Evolutionary conservation across 331 rosid species (phyloP).

Genomic region (Pyrus hybrid): DNA sequence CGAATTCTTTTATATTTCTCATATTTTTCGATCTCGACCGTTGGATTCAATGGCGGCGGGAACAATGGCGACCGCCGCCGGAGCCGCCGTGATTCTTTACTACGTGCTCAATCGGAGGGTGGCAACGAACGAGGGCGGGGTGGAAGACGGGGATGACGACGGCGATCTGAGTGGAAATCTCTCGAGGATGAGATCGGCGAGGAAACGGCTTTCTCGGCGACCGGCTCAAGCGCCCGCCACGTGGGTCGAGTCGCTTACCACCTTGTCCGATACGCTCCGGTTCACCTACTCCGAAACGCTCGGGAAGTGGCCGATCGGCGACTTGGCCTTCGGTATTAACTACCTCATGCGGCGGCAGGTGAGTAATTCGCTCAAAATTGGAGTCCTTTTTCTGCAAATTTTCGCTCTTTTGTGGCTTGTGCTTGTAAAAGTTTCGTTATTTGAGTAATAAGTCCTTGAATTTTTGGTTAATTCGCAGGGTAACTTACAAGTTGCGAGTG

Average conservation of each 20-base stretch:
- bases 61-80: slow-evolving; percentile 93
- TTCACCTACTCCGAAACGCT: slow-evolving; percentile 83
- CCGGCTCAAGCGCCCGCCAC: slow-evolving; percentile 96
- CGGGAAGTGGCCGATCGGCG: slow-evolving; percentile 98
- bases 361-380: background rate
- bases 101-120: slow-evolving; percentile 49
- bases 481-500: slow-evolving; percentile 77
- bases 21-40: background rate
- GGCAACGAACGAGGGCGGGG: slow-evolving; percentile 18
- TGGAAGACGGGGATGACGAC: background rate
- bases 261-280: slow-evolving; percentile 77
- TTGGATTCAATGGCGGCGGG: slow-evolving; percentile 72
- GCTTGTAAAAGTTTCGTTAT: background rate
- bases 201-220: slow-evolving; percentile 65
- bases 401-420: background rate
- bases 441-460: background rate
- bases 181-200: slow-evolving; percentile 51
- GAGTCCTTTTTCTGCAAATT: background rate
- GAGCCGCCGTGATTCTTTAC: slow-evolving; percentile 71
- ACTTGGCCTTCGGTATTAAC: slow-evolving; percentile 94
- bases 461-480: slow-evolving; percentile 44
- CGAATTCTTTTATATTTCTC: too few relatives aligned
- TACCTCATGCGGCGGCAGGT: slow-evolving; percentile 93
- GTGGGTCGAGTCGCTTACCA: slow-evolving; percentile 65
- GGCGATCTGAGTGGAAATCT: slow-evolving; percentile 39